Evolutionary conservation across 345 rosid genomes (phyloP), one percentile per base, ranked within the genome.

Genomic region (Populus nigra): DNA sequence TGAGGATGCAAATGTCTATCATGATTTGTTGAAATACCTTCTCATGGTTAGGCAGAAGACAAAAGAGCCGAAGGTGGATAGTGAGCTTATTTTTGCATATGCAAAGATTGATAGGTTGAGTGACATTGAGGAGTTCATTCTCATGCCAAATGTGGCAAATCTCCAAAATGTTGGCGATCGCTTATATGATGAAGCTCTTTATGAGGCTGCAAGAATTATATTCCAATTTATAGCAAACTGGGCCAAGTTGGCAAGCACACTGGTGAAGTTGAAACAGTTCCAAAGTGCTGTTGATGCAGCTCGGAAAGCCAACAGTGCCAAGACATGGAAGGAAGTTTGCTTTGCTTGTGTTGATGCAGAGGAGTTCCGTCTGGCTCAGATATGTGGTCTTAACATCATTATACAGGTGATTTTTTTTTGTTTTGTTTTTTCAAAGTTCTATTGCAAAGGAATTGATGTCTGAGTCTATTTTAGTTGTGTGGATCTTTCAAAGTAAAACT

Each of bases 221-320:
- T 96, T 87, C 86, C 92, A 97, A 25, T 96, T 93, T 82, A 91
- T 96, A 83, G 94, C 99, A 5, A 96, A 96, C 91, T 96, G 99
- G 99, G 98, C 95, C 74, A 96, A 96, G 83, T 86, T 96, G 90
- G 98, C 99, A 15, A 85, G 87, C 83, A 93, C 99, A 6, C 93
- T 96, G 73, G 99, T 96, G 78, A 93, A 90, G 88, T 88, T 96
- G 84, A 87, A 89, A 77, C 99, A 96, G 83, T 96, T 93, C 86
- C 99, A 96, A 85, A 91, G 97, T 71, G 99, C 99, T 82, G 99
- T 96, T 79, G 99, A 96, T 76, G 99, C 99, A 55, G 98, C 99
- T 79, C 86, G 99, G 68, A 96, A 96, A 85, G 99, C 99, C 69
- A 93, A 93, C 91, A 93, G 98, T 80, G 96, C 97, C 39, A 96